Evolutionary conservation across 1,284 basidiomycete species (phyloP).

Genomic region (Porogramme epimiltina): DNA sequence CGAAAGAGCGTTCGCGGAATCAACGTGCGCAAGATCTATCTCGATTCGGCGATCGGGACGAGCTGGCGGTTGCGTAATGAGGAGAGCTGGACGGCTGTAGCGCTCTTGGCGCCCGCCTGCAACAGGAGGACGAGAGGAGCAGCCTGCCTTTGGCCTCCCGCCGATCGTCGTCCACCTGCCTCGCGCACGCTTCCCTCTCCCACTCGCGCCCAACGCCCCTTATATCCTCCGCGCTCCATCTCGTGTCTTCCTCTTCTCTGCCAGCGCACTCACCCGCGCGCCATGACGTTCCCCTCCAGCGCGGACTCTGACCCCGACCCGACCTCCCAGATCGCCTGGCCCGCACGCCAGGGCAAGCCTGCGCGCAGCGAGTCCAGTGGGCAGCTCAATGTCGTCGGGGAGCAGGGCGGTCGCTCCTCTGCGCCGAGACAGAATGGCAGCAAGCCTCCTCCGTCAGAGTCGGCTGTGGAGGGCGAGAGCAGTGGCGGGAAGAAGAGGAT

Average conservation of each 20-base stretch:
- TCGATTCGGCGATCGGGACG: too few relatives aligned
- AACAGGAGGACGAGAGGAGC: not conserved
- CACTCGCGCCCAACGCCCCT: not conserved
- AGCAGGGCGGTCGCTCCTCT: conserved; percentile 8
- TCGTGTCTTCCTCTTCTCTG: not conserved
- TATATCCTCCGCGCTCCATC: not conserved
- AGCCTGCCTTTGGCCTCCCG: not conserved
- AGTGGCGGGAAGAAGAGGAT: conserved; percentile 36
- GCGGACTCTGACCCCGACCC: conserved; percentile 67
- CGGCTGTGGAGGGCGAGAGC: conserved; percentile 1
- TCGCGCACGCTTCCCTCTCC: not conserved
- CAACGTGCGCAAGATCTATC: too few relatives aligned
- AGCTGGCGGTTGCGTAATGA: not conserved
- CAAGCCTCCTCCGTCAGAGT: conserved; percentile 20
- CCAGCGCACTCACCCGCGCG: conserved; percentile 3
- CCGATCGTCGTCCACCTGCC: not conserved
- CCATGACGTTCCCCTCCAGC: conserved; percentile 55
- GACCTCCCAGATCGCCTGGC: conserved; percentile 77
- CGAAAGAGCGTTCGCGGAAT: too few relatives aligned
- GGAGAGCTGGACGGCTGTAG: not conserved
- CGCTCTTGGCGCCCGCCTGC: not conserved
- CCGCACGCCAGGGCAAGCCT: conserved; percentile 43
- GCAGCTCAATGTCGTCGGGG: not conserved
- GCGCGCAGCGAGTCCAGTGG: conserved; percentile 9
- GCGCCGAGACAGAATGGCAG: conserved; percentile 9